A percentile compares a stretch with the other conserved stretches of the same genome.
Conservation (phyloP, 768 basidiomycete species). For the Termitomyces sp. region DNA sequence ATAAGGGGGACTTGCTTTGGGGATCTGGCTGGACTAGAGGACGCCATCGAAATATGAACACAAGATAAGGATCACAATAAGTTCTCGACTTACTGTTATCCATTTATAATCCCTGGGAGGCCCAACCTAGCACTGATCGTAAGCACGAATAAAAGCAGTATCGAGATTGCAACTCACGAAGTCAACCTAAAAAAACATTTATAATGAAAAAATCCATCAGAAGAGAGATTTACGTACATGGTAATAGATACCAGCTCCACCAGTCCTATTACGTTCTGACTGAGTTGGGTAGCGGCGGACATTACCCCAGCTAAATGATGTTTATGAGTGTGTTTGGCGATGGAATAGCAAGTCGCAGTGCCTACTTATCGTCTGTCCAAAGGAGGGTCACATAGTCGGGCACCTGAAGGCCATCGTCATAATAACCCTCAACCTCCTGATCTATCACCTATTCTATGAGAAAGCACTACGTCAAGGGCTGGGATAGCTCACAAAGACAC, state of each 20-base stretch:
- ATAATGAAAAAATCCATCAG: not conserved
- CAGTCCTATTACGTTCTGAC: slow-evolving; percentile 55
- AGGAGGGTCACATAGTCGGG: slow-evolving; percentile 62
- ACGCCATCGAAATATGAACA: not conserved
- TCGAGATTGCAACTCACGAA: slow-evolving; percentile 31
- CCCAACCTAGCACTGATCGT: slow-evolving; percentile 45
- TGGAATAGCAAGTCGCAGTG: not conserved
- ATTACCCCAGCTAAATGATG: slow-evolving; percentile 59
- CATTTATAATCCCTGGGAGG: slow-evolving; percentile 67
- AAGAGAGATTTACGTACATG: slow-evolving; percentile 36
- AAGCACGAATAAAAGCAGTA: not conserved
- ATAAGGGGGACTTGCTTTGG: not conserved
- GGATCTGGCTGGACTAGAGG: not conserved
- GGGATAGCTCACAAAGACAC: slow-evolving; percentile 46
- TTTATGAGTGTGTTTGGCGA: not conserved
- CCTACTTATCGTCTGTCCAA: slow-evolving; percentile 72
- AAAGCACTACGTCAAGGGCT: not conserved
- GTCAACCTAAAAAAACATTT: slow-evolving; percentile 35
- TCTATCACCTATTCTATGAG: slow-evolving; percentile 24
- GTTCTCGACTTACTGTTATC: slow-evolving; percentile 45
- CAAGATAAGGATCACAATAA: not conserved
- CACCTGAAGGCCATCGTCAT: slow-evolving; percentile 56
- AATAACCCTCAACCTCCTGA: slow-evolving; percentile 66
- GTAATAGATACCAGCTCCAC: slow-evolving; percentile 71
- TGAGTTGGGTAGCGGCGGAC: slow-evolving; percentile 56